phyloP scores from a whole-genome alignment of 148 eudicot species.

The Limonium bicolor region DNA sequence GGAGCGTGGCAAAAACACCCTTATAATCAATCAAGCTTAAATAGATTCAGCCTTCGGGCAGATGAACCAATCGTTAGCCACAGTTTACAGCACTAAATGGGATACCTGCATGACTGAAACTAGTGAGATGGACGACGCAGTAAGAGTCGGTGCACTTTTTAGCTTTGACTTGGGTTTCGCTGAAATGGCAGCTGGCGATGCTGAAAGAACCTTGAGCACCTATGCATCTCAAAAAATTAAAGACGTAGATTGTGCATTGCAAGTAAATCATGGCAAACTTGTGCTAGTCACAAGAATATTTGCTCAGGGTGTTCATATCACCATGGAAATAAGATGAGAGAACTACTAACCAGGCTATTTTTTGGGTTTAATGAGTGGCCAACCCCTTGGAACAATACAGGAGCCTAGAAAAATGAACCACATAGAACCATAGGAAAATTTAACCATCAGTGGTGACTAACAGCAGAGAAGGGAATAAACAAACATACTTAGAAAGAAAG shows the following conservation, averaged over 20 bases:
- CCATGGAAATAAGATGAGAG: not conserved
- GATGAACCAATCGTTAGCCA: too few relatives aligned
- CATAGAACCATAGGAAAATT: not conserved
- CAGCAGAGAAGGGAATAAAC: too few relatives aligned
- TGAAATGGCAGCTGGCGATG: slow-evolving; percentile 55
- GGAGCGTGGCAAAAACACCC: not conserved
- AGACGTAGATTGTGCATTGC: not conserved
- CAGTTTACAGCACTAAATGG: too few relatives aligned
- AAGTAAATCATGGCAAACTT: not conserved
- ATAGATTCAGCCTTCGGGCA: too few relatives aligned
- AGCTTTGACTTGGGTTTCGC: slow-evolving; percentile 36
- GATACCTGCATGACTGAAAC: slow-evolving; percentile 63
- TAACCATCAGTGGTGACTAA: not conserved
- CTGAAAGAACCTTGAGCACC: slow-evolving; percentile 53
- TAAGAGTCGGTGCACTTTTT: slow-evolving; percentile 32
- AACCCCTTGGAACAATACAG: slow-evolving; percentile 47
- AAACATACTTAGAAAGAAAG: too few relatives aligned
- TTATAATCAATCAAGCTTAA: too few relatives aligned
- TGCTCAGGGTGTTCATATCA: not conserved
- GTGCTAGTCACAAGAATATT: not conserved
- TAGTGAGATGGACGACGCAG: slow-evolving; percentile 48
- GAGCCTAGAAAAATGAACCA: slow-evolving; percentile 27
- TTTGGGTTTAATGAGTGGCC: slow-evolving; percentile 45
- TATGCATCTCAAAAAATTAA: slow-evolving; percentile 9
- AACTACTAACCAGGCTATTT: slow-evolving; percentile 35